Conservation (phyloP, 768 basidiomycete species). For the Clitopilus passeckerianus region DNA sequence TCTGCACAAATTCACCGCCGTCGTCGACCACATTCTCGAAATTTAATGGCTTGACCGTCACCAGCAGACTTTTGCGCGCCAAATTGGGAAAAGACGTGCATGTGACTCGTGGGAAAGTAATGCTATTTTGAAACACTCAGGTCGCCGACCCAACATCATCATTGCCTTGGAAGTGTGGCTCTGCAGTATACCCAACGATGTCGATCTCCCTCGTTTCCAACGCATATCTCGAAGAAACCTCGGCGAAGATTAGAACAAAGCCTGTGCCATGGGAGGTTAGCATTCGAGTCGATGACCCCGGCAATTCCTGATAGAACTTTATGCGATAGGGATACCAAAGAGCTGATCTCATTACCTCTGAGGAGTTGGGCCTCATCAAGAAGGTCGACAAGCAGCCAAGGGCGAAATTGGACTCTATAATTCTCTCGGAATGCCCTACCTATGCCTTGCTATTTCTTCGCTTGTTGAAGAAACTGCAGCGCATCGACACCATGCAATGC, state of each 20-base stretch:
- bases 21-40: slow-evolving; percentile 27
- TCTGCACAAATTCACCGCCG: slow-evolving; percentile 23
- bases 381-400: slow-evolving; percentile 80
- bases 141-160: background rate
- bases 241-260: slow-evolving; percentile 84
- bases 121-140: background rate
- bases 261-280: slow-evolving; percentile 95
- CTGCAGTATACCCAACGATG: slow-evolving; percentile 34
- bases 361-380: slow-evolving; percentile 87
- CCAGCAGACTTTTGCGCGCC: slow-evolving; percentile 3
- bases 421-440: slow-evolving; percentile 75
- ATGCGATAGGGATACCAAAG: slow-evolving; percentile 86
- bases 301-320: slow-evolving; percentile 9
- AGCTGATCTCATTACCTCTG: slow-evolving; percentile 81
- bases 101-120: slow-evolving; percentile 11
- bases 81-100: slow-evolving; percentile 1
- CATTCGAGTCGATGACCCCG: background rate
- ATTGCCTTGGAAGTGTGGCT: background rate
- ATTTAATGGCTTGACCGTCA: background rate
- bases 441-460: slow-evolving; percentile 90
- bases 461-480: slow-evolving; percentile 77
- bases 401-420: slow-evolving; percentile 68
- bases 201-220: slow-evolving; percentile 76
- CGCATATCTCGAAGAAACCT: slow-evolving; percentile 80
- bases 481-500: slow-evolving; percentile 84